phyloP scores from a whole-genome alignment of 129 eudicot species.

The Ambrosia trifida region DNA sequence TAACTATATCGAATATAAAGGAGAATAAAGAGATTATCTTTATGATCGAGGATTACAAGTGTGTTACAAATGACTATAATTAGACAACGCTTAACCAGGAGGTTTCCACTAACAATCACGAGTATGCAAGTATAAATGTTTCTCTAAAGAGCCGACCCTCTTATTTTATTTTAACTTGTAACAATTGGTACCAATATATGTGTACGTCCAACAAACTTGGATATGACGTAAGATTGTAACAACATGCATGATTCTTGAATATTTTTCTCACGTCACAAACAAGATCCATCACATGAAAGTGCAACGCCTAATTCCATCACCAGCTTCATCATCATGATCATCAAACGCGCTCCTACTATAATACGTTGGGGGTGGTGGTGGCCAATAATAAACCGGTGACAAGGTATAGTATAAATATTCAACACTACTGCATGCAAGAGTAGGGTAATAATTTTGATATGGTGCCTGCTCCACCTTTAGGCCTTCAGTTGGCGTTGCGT shows the following conservation, averaged over 20 bases:
- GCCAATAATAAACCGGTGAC: conserved; percentile 14
- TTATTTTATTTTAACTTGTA: no score
- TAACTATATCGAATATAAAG: no score
- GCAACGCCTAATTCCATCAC: conserved; percentile 41
- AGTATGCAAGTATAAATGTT: no score
- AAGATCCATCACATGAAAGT: conserved; percentile 50
- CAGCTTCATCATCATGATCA: conserved; percentile 22
- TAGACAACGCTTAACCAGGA: no score
- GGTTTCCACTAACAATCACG: no score
- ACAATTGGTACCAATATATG: background rate
- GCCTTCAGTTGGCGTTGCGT: conserved; percentile 1
- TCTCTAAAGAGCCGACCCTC: no score
- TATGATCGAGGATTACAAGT: no score
- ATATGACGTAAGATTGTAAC: conserved; percentile 14
- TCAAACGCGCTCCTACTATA: conserved; percentile 32
- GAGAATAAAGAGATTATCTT: no score
- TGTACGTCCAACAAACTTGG: conserved; percentile 30
- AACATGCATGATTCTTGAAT: background rate
- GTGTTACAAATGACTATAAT: no score
- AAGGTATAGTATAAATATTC: conserved; percentile 38
- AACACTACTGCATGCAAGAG: conserved; percentile 44
- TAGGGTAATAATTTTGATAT: conserved; percentile 36
- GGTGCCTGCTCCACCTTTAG: conserved; percentile 16
- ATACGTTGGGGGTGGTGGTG: conserved; percentile 41
- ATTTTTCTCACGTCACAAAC: no score